Evolutionary conservation across 495 filamentous ascomycete species (phyloP), one percentile per base, ranked within the genome.

Genomic region (Opeltia flavorubescens): DNA sequence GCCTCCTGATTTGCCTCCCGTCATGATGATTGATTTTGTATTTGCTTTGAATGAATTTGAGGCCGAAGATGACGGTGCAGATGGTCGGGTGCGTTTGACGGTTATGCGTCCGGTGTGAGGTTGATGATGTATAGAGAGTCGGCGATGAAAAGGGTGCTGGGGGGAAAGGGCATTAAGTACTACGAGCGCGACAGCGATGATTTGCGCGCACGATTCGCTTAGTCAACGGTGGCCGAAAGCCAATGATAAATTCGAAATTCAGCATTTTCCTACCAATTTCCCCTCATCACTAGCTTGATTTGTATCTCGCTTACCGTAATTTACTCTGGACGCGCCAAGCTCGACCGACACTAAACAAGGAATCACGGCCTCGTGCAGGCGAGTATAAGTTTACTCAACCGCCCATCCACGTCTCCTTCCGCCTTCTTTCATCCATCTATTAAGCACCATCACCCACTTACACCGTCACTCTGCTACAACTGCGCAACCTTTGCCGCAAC

Each of bases 1-100:
- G 80, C 89, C 89, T 70, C 89, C 89, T 64, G 89, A 95, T 74
- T 95, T 95, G 73, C 89, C 86, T 73, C 81, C 83, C 85, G 89
- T 94, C 89, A 95, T 95, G 81, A 87, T 94, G 82, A 78, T 64
- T 46, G 64, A 59, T 66, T 59, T 63, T 59, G 62, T 59, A 53
- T 44, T 50, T 47, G 52, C 51, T 45, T 55, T 48, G 49, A 56
- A 51, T 55, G 42, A 50, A 63, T 58, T 53, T 31, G 49, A 47
- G 44, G 51, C 27, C 44, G 59, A 61, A 53, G 46, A 45, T 59
- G 54, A 54, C 53, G 46, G n/a, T n/a, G n/a, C n/a, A n/a, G n/a
- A 50, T 59, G 46, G 48, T 57, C 43, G 49, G 33, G 20, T 20
- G 40, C 31, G 44, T 43, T 46, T 29, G 46, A 58, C 43, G 36